Evolutionary conservation across 2,329 filamentous ascomycete species (phyloP).

Genomic region (Coniosporium tulheliwenetii): DNA sequence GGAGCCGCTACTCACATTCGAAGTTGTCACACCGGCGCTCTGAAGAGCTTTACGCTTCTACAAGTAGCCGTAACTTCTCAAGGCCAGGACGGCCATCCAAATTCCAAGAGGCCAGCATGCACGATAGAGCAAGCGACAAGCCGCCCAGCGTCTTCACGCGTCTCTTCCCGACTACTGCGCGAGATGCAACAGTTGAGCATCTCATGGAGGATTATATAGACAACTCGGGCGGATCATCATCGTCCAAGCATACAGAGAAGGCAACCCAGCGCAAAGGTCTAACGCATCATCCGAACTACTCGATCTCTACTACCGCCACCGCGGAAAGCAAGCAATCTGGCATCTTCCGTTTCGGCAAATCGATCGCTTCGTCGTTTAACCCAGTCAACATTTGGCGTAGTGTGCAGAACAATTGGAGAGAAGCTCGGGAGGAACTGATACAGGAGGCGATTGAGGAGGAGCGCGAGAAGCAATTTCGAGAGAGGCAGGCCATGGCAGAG

Average conservation of each 20-base stretch:
- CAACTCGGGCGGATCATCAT: not conserved
- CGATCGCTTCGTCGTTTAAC: slow-evolving; percentile 37
- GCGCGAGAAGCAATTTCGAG: slow-evolving; percentile 15
- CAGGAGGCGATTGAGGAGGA: slow-evolving; percentile 20
- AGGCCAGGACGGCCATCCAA: slow-evolving; percentile 41
- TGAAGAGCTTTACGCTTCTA: slow-evolving; percentile 1
- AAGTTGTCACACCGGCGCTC: slow-evolving; percentile 2
- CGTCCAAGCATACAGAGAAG: not conserved
- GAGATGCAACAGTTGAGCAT: slow-evolving; percentile 12
- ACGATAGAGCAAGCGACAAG: slow-evolving; percentile 55
- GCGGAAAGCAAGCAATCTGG: slow-evolving; percentile 23
- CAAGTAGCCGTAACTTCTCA: slow-evolving; percentile 10
- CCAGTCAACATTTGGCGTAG: slow-evolving; percentile 33
- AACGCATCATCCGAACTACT: slow-evolving; percentile 1
- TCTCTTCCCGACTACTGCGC: not conserved
- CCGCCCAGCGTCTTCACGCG: slow-evolving; percentile 55
- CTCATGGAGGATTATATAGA: slow-evolving; percentile 23
- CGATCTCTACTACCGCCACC: slow-evolving; percentile 6
- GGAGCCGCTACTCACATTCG: slow-evolving; percentile 8
- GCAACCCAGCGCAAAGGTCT: not conserved
- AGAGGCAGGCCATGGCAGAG: slow-evolving; percentile 30
- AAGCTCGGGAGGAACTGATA: slow-evolving; percentile 24
- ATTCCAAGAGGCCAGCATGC: slow-evolving; percentile 72
- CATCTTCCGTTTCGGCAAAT: slow-evolving; percentile 40
- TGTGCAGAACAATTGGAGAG: slow-evolving; percentile 26